A percentile compares a stretch with the other conserved stretches of the same genome.
Conservation (phyloP, 768 basidiomycete genomes). For the Strobilomyces confusus region DNA sequence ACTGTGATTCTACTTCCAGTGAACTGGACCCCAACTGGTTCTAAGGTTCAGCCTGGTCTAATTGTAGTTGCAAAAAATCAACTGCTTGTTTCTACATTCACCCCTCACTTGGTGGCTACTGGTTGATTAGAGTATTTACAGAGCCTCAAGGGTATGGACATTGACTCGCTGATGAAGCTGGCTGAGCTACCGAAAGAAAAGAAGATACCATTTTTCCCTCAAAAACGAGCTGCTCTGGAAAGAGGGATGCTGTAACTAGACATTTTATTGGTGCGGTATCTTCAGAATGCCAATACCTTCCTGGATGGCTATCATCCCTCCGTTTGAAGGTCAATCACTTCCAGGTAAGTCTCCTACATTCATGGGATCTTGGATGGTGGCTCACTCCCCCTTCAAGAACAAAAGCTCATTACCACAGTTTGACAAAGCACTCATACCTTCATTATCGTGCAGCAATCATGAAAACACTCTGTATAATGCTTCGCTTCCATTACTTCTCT, state of each 20-base stretch:
- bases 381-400: not conserved
- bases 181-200: not conserved
- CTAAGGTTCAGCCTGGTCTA: not conserved
- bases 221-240: not conserved
- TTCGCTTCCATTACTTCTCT: not conserved
- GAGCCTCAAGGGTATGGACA: not conserved
- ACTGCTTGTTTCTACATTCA: not conserved
- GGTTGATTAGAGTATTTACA: not conserved
- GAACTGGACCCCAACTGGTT: not conserved
- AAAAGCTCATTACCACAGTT: not conserved
- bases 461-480: not conserved
- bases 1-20: not conserved
- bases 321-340: not conserved
- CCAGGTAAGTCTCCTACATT: not conserved
- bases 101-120: not conserved
- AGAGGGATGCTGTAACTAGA: not conserved
- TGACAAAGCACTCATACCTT: not conserved
- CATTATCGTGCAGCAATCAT: not conserved
- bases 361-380: not conserved
- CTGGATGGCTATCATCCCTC: not conserved
- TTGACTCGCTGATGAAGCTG: not conserved
- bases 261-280: not conserved
- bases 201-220: not conserved
- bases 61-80: not conserved
- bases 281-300: not conserved